phyloP scores from a whole-genome alignment of 495 filamentous ascomycete species.

The Aspergillus mulundensis region DNA sequence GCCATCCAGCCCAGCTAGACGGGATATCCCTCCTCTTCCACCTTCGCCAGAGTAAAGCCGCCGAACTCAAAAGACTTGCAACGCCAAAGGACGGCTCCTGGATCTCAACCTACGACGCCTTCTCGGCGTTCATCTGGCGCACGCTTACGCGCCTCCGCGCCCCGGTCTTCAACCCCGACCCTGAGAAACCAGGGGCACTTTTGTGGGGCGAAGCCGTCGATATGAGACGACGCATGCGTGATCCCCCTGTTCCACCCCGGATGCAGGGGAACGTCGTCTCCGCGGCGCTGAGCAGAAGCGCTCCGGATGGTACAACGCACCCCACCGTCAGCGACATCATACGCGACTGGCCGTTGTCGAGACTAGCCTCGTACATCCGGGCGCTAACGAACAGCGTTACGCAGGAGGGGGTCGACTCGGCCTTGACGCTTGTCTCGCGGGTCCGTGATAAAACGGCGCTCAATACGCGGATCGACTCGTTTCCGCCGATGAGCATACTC shows the following conservation, averaged over 20 bases:
- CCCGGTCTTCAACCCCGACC: conserved; percentile 26
- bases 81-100: conserved; percentile 25
- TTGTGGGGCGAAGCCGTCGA: conserved; percentile 35
- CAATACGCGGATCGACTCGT: conserved; percentile 17
- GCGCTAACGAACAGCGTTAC: conserved; percentile 32
- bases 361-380: conserved; percentile 36
- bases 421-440: conserved; percentile 27
- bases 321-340: conserved; percentile 29
- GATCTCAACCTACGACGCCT: conserved; percentile 45
- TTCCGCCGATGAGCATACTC: conserved; percentile 20
- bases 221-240: conserved; percentile 34
- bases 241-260: conserved; percentile 19
- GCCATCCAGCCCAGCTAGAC: conserved; percentile 27
- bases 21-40: conserved; percentile 34
- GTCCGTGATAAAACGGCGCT: conserved; percentile 36
- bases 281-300: conserved; percentile 19
- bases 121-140: conserved; percentile 36
- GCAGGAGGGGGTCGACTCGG: conserved; percentile 23
- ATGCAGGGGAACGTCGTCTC: conserved; percentile 36
- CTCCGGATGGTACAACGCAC: conserved; percentile 6
- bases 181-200: conserved; percentile 17
- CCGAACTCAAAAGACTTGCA: conserved; percentile 35
- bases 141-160: conserved; percentile 30
- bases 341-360: conserved; percentile 30
- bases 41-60: conserved; percentile 39